Evolutionary conservation across 2,329 filamentous ascomycete species (phyloP).

Genomic region (Colletotrichum noveboracense): DNA sequence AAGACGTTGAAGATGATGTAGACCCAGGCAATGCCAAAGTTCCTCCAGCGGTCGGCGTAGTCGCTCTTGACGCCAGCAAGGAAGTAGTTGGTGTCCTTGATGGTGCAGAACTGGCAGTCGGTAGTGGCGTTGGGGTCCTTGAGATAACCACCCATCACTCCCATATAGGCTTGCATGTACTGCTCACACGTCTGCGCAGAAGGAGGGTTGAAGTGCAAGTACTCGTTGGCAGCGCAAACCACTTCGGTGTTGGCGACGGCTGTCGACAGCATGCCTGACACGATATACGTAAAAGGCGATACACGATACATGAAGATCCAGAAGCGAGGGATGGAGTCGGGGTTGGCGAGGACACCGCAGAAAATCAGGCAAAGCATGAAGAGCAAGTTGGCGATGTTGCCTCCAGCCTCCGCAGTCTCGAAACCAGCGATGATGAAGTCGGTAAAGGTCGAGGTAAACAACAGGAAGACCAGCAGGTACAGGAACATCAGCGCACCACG

Average conservation of each 20-base stretch:
- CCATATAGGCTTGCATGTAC: conserved; percentile 62
- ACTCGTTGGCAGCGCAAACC: conserved; percentile 72
- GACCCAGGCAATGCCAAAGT: conserved; percentile 68
- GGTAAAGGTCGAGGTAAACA: conserved; percentile 84
- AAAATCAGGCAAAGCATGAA: conserved; percentile 79
- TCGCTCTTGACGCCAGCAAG: conserved; percentile 52
- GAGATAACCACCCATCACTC: conserved; percentile 56
- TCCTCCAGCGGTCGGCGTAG: conserved; percentile 69
- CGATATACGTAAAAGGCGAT: conserved; percentile 83
- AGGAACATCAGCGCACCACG: conserved; percentile 83
- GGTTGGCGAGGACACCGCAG: conserved; percentile 74
- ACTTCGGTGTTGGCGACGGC: conserved; percentile 73
- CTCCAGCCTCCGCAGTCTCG: conserved; percentile 75
- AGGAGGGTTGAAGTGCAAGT: conserved; percentile 68
- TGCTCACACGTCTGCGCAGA: conserved; percentile 60
- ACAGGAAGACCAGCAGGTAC: conserved; percentile 74
- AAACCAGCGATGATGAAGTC: conserved; percentile 79
- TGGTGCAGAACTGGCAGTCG: conserved; percentile 61
- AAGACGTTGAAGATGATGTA: conserved; percentile 65
- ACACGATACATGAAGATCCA: conserved; percentile 87
- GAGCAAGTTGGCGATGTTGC: conserved; percentile 76
- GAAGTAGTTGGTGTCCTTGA: conserved; percentile 57
- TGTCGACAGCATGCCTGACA: conserved; percentile 73
- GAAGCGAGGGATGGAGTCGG: conserved; percentile 69
- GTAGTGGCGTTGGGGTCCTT: conserved; percentile 50